Percentiles rank a stretch among this genome's conserved stretches.
phyloP scores from a whole-genome alignment of 2,329 filamentous ascomycete genomes.

The Aspergillus terreus region DNA sequence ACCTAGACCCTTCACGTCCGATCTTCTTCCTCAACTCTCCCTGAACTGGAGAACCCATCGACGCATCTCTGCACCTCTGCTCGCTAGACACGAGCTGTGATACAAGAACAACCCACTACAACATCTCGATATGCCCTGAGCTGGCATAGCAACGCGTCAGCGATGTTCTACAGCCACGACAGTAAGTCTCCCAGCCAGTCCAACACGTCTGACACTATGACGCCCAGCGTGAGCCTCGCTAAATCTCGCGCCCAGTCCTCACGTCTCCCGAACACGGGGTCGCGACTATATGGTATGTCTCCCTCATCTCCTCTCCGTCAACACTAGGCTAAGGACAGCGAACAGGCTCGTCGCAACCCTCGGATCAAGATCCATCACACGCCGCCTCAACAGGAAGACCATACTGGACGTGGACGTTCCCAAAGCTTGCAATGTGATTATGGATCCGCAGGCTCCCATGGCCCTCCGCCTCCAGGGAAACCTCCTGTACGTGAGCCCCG shows the following conservation, averaged over 20 bases:
- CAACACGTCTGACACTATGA: no score
- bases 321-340: background rate
- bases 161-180: conserved; percentile 95
- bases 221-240: background rate
- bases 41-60: no score
- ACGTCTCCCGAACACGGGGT: conserved; percentile 86
- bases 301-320: background rate
- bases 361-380: conserved; percentile 66
- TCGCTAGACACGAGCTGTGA: no score
- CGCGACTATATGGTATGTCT: conserved; percentile 80
- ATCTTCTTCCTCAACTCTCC: no score
- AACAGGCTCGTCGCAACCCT: conserved; percentile 86
- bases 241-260: conserved; percentile 55
- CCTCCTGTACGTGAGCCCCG: conserved; percentile 57
- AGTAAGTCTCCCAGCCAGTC: conserved; percentile 54
- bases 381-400: conserved; percentile 75
- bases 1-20: no score
- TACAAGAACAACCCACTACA: no score
- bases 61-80: no score
- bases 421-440: conserved; percentile 85
- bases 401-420: conserved; percentile 84
- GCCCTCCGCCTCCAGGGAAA: conserved; percentile 86
- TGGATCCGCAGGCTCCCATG: conserved; percentile 78
- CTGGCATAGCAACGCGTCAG: conserved; percentile 1
- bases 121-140: no score